These are phyloP conservation scores for Yamadazyma akitaensis DNA, from an alignment of 805 yeast genomes.

Conservation along the genomic window DNA sequence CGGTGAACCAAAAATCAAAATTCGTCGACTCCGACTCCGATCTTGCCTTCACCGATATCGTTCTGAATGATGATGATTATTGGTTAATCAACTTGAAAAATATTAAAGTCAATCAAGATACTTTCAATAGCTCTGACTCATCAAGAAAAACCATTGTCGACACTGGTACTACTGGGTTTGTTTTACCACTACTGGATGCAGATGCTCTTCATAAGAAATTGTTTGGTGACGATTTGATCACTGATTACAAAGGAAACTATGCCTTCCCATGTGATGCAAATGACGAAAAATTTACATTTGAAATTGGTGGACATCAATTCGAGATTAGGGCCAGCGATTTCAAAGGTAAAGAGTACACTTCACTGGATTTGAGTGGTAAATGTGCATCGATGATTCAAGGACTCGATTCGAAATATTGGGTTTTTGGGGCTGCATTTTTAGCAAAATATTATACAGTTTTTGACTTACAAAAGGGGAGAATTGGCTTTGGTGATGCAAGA, in stretches of 20 bases:
- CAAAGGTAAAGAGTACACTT: conserved; percentile 46
- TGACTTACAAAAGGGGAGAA: conserved; percentile 45
- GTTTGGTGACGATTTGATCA: conserved; percentile 44
- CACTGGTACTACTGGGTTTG: conserved; percentile 64
- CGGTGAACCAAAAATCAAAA: conserved; percentile 11
- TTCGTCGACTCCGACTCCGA: conserved; percentile 31
- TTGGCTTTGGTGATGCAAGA: conserved; percentile 46
- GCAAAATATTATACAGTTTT: conserved; percentile 55
- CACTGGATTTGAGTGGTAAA: conserved; percentile 38
- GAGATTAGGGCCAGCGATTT: conserved; percentile 41
- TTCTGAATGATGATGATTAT: conserved; percentile 34
- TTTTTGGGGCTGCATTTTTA: conserved; percentile 62
- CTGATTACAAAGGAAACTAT: conserved; percentile 57
- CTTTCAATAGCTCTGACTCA: conserved; percentile 16
- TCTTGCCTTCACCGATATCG: conserved; percentile 33
- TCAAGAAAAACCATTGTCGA: conserved; percentile 50
- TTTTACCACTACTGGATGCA: conserved; percentile 56
- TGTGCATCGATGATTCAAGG: conserved; percentile 70
- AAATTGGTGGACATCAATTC: conserved; percentile 45
- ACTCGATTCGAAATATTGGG: conserved; percentile 45
- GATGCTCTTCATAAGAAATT: conserved; percentile 42
- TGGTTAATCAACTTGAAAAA: conserved; percentile 51
- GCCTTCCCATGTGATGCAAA: conserved; percentile 58
- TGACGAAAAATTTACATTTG: conserved; percentile 31
- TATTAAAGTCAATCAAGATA: conserved; percentile 25